Evolutionary conservation across 2,329 filamentous ascomycete genomes (phyloP).

Genomic region (Falciphora oryzae): DNA sequence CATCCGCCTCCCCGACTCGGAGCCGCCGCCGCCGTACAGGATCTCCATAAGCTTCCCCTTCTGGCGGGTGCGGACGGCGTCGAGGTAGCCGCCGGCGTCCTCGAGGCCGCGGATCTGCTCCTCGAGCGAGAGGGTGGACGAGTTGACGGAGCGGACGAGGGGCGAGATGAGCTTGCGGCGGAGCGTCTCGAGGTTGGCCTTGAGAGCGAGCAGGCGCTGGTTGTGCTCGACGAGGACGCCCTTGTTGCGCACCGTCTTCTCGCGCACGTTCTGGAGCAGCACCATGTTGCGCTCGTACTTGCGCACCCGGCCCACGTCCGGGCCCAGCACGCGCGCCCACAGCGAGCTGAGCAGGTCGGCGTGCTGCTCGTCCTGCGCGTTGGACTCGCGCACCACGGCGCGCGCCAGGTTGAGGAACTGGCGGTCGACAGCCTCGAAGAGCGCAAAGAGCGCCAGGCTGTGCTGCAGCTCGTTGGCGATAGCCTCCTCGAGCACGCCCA

Average conservation of each 20-base stretch:
- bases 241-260: constrained; percentile 83
- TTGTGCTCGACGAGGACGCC: constrained; percentile 82
- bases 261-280: constrained; percentile 71
- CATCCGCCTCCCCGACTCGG: constrained; percentile 7
- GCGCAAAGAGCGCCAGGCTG: constrained; percentile 71
- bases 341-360: constrained; percentile 76
- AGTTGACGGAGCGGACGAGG: constrained; percentile 64
- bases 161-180: constrained; percentile 79
- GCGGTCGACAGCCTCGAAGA: constrained; percentile 88
- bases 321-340: constrained; percentile 80
- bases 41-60: constrained; percentile 79
- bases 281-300: constrained; percentile 90
- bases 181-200: constrained; percentile 80
- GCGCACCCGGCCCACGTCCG: constrained; percentile 66
- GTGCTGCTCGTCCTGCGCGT: constrained; percentile 73
- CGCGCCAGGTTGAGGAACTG: constrained; percentile 87
- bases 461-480: constrained; percentile 80
- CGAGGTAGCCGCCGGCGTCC: constrained; percentile 72
- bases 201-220: constrained; percentile 73
- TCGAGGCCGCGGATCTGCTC: constrained; percentile 81
- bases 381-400: constrained; percentile 76
- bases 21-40: constrained; percentile 52
- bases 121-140: constrained; percentile 67
- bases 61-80: constrained; percentile 68
- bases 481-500: constrained; percentile 80